Percentiles rank a stretch among this genome's conserved stretches.
Evolutionary conservation across 805 yeast genomes (phyloP).

Genomic region (Kregervanrija fluxuum): DNA sequence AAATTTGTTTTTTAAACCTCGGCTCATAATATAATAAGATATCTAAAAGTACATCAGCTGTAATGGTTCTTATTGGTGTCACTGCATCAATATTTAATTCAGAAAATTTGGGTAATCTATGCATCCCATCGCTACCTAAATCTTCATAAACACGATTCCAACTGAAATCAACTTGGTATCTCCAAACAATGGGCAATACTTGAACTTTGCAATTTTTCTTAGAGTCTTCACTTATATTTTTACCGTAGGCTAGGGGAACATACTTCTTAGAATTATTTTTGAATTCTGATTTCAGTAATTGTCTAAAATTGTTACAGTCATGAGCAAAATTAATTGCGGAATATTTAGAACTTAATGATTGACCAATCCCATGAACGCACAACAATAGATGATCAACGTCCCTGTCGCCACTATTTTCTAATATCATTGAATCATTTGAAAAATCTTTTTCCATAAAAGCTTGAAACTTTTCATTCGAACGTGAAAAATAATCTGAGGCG

Average conservation of each 20-base stretch:
- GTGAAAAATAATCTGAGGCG: background rate
- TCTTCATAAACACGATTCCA: constrained; percentile 36
- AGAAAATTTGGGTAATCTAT: constrained; percentile 51
- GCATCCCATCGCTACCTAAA: constrained; percentile 30
- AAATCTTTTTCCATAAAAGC: constrained; percentile 45
- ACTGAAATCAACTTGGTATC: constrained; percentile 64
- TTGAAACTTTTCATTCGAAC: constrained; percentile 30
- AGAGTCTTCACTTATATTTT: constrained; percentile 11
- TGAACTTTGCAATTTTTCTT: constrained; percentile 55
- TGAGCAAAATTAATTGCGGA: constrained; percentile 85
- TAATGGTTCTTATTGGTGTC: constrained; percentile 62
- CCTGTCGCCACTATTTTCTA: constrained; percentile 32
- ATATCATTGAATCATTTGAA: constrained; percentile 36
- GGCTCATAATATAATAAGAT: constrained; percentile 75
- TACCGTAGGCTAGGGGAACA: constrained; percentile 29
- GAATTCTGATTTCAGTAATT: constrained; percentile 43
- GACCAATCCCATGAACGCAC: constrained; percentile 97
- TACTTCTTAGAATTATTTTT: constrained; percentile 35
- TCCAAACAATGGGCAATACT: constrained; percentile 88
- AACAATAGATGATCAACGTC: constrained; percentile 55
- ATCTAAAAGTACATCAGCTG: constrained; percentile 86
- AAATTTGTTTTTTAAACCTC: constrained; percentile 51
- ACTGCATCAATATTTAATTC: constrained; percentile 77
- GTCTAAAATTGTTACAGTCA: constrained; percentile 61
- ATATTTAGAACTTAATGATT: constrained; percentile 67